Evolutionary conservation across 495 filamentous ascomycete genomes (phyloP).

Genomic region (Neurospora sp.): DNA sequence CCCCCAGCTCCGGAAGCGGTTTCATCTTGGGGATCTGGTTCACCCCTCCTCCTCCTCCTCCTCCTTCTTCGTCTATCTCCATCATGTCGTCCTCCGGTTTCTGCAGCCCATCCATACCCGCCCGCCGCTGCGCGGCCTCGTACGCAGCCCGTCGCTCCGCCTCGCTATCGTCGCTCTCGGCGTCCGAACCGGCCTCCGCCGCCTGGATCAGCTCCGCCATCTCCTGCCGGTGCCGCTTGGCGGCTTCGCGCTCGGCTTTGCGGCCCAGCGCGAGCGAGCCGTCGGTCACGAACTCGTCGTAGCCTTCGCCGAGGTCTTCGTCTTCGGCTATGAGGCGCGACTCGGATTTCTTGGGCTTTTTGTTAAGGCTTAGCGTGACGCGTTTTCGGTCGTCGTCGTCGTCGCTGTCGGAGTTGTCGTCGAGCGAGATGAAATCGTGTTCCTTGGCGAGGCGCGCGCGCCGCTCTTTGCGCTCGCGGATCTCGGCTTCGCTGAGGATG

Average conservation of each 20-base stretch:
- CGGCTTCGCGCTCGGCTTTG: slow-evolving; percentile 70
- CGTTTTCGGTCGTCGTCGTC: slow-evolving; percentile 31
- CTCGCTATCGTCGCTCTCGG: slow-evolving; percentile 63
- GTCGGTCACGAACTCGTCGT: slow-evolving; percentile 86
- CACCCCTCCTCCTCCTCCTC: slow-evolving; percentile 6
- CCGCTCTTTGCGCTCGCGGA: slow-evolving; percentile 83
- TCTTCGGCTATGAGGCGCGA: slow-evolving; percentile 77
- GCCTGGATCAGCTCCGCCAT: slow-evolving; percentile 80
- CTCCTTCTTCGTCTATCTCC: slow-evolving; percentile 14
- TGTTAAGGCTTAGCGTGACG: slow-evolving; percentile 36
- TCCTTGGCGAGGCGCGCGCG: slow-evolving; percentile 70
- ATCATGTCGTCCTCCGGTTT: slow-evolving; percentile 23
- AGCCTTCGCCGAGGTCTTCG: slow-evolving; percentile 90
- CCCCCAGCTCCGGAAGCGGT: slow-evolving; percentile 44
- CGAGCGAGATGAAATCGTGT: slow-evolving; percentile 67
- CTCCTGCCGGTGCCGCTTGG: slow-evolving; percentile 53
- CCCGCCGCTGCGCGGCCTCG: slow-evolving; percentile 76
- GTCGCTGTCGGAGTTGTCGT: slow-evolving; percentile 34
- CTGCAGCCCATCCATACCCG: slow-evolving; percentile 61
- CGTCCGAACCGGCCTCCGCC: slow-evolving; percentile 53
- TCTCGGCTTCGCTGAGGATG: slow-evolving; percentile 77
- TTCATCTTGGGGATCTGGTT: slow-evolving; percentile 40
- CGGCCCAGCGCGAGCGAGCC: slow-evolving; percentile 67
- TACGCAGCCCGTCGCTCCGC: slow-evolving; percentile 74
- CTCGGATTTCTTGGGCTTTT: slow-evolving; percentile 44